Conservation (phyloP, 192 early-diverging fungal genomes). For the Gaertneriomyces sp. region DNA sequence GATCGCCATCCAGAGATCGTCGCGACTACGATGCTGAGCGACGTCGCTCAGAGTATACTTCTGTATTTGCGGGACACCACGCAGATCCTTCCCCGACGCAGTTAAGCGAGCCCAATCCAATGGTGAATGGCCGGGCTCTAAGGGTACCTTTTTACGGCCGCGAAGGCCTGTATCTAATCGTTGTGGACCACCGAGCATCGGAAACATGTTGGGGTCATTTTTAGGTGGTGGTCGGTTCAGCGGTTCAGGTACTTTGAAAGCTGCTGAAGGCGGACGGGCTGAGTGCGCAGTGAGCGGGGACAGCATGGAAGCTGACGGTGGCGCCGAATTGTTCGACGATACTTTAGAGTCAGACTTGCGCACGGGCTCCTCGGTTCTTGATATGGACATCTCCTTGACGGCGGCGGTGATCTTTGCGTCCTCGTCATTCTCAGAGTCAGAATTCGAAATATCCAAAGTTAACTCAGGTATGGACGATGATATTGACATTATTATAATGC, state of each 20-base stretch:
- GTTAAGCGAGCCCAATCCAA: conserved; percentile 91
- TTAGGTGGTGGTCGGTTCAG: neutral
- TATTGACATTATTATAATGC: neutral
- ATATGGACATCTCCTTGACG: neutral
- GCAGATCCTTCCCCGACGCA: conserved; percentile 66
- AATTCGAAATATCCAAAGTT: neutral
- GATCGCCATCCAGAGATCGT: conserved; percentile 88
- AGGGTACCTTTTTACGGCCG: conserved; percentile 67
- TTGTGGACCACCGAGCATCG: conserved; percentile 38
- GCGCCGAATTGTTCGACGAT: neutral
- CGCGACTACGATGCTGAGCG: conserved; percentile 65
- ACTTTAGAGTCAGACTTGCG: too few species aligned
- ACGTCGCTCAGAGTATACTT: conserved; percentile 73
- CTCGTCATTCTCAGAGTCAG: conserved; percentile 1
- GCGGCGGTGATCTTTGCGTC: neutral
- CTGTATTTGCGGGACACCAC: conserved; percentile 49
- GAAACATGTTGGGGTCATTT: conserved; percentile 30
- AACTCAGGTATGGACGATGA: neutral
- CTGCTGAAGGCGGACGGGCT: conserved; percentile 12
- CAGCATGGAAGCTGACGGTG: conserved; percentile 1
- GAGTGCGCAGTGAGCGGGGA: conserved; percentile 12
- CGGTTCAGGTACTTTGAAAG: conserved; percentile 1
- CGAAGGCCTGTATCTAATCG: conserved; percentile 12
- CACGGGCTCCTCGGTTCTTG: neutral
- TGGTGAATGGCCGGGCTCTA: conserved; percentile 84